Conservation (phyloP, 371 early-diverging fungal species). For the Mortierella sp. region DNA sequence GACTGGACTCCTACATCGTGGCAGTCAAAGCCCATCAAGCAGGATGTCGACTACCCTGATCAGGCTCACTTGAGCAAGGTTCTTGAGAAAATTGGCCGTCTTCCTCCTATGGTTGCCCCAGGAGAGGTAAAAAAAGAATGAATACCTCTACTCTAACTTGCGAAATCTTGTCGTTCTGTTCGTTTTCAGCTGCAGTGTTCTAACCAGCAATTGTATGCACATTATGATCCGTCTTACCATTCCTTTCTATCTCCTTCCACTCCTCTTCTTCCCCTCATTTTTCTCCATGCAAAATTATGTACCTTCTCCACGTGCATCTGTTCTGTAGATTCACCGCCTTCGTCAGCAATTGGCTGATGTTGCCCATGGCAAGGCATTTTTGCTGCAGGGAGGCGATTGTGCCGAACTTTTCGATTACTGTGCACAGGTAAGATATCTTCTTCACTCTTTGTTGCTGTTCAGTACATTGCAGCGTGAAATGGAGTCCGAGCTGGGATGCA, state of each 20-base stretch:
- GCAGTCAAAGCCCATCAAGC: slow-evolving; percentile 88
- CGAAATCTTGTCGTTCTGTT: neutral
- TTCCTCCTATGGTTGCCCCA: slow-evolving; percentile 94
- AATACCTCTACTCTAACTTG: neutral
- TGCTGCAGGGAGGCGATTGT: slow-evolving; percentile 98
- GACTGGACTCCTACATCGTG: slow-evolving; percentile 89
- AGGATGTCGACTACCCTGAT: slow-evolving; percentile 92
- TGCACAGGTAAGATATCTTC: slow-evolving; percentile 70
- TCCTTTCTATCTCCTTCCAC: neutral
- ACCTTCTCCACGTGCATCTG: slow-evolving; percentile 4
- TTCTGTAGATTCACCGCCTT: slow-evolving; percentile 81
- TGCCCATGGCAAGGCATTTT: slow-evolving; percentile 91
- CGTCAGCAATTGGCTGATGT: slow-evolving; percentile 88
- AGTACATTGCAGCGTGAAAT: neutral
- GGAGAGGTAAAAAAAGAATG: slow-evolving; percentile 77
- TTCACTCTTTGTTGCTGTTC: neutral
- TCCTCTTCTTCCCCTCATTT: neutral
- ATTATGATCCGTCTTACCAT: neutral
- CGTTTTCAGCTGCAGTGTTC: neutral
- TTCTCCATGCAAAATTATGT: neutral
- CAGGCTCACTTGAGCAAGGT: slow-evolving; percentile 77
- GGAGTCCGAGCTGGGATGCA: neutral
- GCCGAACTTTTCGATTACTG: slow-evolving; percentile 98
- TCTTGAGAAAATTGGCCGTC: slow-evolving; percentile 79
- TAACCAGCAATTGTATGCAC: neutral